phyloP scores from a whole-genome alignment of 2,329 filamentous ascomycete species.

The Elsinoe perseae region DNA sequence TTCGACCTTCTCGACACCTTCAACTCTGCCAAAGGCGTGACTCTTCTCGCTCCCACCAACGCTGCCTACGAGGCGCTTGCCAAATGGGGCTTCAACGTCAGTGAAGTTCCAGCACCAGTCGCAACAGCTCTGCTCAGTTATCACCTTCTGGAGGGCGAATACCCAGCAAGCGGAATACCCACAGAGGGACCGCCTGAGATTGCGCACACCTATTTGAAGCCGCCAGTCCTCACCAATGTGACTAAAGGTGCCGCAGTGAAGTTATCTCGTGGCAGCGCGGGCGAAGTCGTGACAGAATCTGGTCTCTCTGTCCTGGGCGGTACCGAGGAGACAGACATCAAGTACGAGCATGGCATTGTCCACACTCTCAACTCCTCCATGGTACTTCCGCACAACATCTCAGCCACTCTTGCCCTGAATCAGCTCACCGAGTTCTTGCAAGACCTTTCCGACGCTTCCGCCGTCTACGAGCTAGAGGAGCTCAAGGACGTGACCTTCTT shows the following conservation, averaged over 20 bases:
- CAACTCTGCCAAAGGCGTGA: conserved; percentile 16
- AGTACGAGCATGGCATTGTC: conserved; percentile 16
- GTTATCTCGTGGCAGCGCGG: conserved; percentile 9
- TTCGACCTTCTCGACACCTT: conserved; percentile 18
- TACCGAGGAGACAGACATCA: conserved; percentile 17
- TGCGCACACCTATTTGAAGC: conserved; percentile 18
- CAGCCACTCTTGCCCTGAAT: conserved; percentile 18
- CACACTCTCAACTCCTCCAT: conserved; percentile 21
- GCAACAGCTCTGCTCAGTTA: conserved; percentile 20
- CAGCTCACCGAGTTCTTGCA: conserved; percentile 18
- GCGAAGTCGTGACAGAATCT: conserved; percentile 17
- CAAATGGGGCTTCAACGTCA: conserved; percentile 20
- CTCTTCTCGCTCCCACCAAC: conserved; percentile 20
- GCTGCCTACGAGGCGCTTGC: conserved; percentile 14
- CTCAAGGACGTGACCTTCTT: conserved; percentile 20
- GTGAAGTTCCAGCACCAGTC: conserved; percentile 18
- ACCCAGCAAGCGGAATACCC: conserved; percentile 15
- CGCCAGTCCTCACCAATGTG: conserved; percentile 17
- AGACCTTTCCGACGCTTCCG: conserved; percentile 16
- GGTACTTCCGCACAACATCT: conserved; percentile 22
- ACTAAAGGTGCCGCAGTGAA: conserved; percentile 19
- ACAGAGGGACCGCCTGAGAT: conserved; percentile 8
- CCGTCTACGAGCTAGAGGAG: conserved; percentile 12
- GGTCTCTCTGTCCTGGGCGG: conserved; percentile 19
- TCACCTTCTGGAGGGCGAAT: conserved; percentile 18